These are phyloP conservation scores for Penicillium mononematosum DNA, from an alignment of 495 filamentous ascomycete genomes.

Conservation along the genomic window DNA sequence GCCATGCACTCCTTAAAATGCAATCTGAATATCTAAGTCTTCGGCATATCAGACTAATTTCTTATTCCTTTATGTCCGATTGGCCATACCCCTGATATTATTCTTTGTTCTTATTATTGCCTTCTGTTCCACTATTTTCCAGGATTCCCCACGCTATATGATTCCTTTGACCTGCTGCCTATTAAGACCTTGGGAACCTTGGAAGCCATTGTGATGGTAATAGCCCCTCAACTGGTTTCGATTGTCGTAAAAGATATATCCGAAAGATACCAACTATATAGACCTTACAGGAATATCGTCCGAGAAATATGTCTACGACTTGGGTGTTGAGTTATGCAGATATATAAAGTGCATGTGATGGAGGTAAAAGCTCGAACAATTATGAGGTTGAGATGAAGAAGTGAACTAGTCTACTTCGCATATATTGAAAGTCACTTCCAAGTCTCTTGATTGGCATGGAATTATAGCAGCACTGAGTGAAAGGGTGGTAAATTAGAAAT, in stretches of 20 bases:
- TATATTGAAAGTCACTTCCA: too few species aligned
- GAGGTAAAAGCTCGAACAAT: too few species aligned
- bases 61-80: not conserved
- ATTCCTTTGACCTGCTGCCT: not conserved
- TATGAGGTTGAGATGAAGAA: too few species aligned
- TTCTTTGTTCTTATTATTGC: not conserved
- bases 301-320: not conserved
- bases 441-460: too few species aligned
- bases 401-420: too few species aligned
- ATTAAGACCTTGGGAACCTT: not conserved
- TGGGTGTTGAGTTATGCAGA: not conserved
- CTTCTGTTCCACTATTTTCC: not conserved
- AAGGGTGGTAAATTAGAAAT: too few species aligned
- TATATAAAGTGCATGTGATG: not conserved
- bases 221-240: not conserved
- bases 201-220: not conserved
- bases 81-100: not conserved
- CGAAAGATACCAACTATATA: not conserved
- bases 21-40: not conserved
- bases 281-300: not conserved
- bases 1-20: not conserved
- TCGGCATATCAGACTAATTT: not conserved
- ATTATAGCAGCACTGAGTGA: too few species aligned
- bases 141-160: not conserved
- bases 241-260: not conserved